These are phyloP conservation scores for Cyclocybe aegerita DNA, from an alignment of 768 basidiomycete species.

Conservation along the genomic window DNA sequence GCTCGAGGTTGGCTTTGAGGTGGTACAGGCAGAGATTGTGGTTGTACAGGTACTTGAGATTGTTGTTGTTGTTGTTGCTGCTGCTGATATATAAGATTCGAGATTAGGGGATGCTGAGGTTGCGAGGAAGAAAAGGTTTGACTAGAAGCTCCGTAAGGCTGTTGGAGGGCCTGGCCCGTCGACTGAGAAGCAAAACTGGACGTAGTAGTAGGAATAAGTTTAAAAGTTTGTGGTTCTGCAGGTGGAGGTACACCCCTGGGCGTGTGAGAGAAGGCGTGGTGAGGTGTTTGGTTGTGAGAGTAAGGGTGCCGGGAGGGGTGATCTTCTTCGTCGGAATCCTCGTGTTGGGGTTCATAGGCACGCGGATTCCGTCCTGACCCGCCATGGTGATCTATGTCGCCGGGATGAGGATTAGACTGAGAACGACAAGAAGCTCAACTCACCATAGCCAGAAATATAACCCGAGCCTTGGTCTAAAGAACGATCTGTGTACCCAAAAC, in stretches of 20 bases:
- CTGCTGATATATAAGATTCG: neutral
- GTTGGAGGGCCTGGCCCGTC: too few relatives aligned
- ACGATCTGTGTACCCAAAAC: neutral
- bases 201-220: neutral
- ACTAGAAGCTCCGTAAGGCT: too few relatives aligned
- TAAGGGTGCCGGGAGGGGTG: conserved; percentile 13
- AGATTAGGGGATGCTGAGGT: too few relatives aligned
- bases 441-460: conserved; percentile 1
- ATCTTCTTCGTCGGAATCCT: conserved; percentile 8
- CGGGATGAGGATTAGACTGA: neutral
- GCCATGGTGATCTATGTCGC: neutral
- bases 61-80: neutral
- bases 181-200: neutral
- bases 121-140: too few relatives aligned
- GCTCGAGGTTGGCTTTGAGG: neutral
- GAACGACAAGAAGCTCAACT: neutral
- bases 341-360: conserved; percentile 4
- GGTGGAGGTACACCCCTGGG: conserved; percentile 13
- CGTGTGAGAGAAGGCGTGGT: conserved; percentile 11
- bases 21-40: neutral
- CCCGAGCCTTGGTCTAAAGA: neutral
- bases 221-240: neutral
- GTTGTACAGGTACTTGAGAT: neutral
- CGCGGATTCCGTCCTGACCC: conserved; percentile 1
- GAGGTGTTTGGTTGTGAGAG: conserved; percentile 5